Base-by-base conservation (phyloP, 2,329 filamentous ascomycete species). In the Aspergillus brasiliensis region DNA sequence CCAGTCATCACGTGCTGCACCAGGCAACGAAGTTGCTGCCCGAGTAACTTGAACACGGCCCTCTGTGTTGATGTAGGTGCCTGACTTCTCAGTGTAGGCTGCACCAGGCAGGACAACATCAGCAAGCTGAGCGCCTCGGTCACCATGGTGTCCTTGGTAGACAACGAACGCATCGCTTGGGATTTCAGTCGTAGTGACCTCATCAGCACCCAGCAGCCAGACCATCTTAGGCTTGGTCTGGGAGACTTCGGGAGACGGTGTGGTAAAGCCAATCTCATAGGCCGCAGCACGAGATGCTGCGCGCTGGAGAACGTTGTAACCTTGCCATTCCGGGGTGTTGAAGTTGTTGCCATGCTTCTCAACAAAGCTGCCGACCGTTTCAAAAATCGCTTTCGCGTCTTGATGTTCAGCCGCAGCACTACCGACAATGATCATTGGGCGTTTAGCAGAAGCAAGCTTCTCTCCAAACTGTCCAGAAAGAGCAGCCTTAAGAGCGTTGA, bases 131-230 rank as follows among this genome's bases (percentile, higher is more conserved):
- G 95, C 95, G 65, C 94, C 95, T 56, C 86, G 86, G 81, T 99
- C 95, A 79, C 95, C 95, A 78, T 99, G 95, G 78, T 99, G 95
- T 66, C 95, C 95, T 80, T 99, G 95, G 83, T 99, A 99, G 71
- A 99, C 86, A 63, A 99, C 89, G 75, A 98, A 99, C 11, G 95
- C 93, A 67, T 95, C 91, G 83, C 95, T 96, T 71, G 95, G 95
- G 59, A 99, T 91, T 69, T 97, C 92, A 60, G 86, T 84, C 68
- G 91, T 87, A 65, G 84, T 84, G 73, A 98, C 85, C 81, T 99
- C 95, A 75, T 99, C 95, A 27, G 95, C 95, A 67, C 93, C 95
- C 54, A 99, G 88, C 54, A 99, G 88, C 93, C 94, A 99, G 74
- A 99, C 82, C 73, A 99, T 92, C 84, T 98, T 99, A 64, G 95